Evolutionary conservation across 2,329 filamentous ascomycete species (phyloP).

Genomic region (Apiospora malaysiana): DNA sequence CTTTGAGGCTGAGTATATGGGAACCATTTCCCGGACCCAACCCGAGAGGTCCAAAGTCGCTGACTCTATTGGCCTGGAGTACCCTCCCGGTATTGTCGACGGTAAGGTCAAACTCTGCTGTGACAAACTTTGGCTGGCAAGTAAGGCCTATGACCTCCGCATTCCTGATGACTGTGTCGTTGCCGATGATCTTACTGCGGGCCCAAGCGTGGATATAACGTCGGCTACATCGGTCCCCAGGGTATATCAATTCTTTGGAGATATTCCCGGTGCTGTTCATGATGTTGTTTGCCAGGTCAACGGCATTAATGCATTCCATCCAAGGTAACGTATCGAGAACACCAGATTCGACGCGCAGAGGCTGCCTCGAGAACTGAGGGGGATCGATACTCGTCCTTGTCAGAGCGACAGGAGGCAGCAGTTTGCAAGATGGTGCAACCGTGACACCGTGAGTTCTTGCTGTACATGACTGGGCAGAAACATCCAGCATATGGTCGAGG

Average conservation of each 20-base stretch:
- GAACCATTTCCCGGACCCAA: neutral
- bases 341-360: neutral
- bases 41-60: neutral
- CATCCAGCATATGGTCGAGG: neutral
- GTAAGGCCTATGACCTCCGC: neutral
- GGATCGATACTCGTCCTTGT: neutral
- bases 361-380: neutral
- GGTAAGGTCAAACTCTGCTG: neutral
- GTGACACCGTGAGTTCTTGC: neutral
- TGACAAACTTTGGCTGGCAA: neutral
- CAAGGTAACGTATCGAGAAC: neutral
- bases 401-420: neutral
- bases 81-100: neutral
- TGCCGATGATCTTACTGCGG: too few species aligned
- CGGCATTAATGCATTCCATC: neutral
- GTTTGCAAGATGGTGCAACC: neutral
- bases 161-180: neutral
- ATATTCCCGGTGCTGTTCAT: neutral
- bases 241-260: neutral
- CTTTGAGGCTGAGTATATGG: neutral
- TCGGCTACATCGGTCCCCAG: neutral
- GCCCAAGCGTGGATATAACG: neutral
- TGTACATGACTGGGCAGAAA: neutral
- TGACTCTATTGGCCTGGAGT: neutral
- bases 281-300: neutral